Evolutionary conservation across 2,329 filamentous ascomycete genomes (phyloP), one percentile per base, ranked within the genome.

Genomic region (Beauveria scarabaeidicola): DNA sequence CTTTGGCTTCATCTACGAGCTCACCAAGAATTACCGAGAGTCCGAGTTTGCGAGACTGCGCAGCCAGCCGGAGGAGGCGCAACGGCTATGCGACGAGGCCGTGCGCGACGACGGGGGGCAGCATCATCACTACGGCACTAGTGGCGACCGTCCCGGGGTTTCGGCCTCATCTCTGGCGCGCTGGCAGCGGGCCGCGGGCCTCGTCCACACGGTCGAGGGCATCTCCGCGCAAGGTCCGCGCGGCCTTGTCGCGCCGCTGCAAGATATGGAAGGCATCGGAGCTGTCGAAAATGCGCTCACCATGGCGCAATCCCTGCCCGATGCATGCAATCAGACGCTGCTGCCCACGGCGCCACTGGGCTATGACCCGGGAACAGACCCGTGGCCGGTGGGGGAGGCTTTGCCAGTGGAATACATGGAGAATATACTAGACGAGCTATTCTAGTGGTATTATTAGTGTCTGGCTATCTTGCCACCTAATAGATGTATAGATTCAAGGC

Each of bases 131-230:
- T 5, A 41, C 23, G 6, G 41, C 29, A 43, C 36, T 36, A 27
- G 21, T n/a, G 48, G 36, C 41, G 43, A 50, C 38, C 57, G 40
- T n/a, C 13, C 57, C 57, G 57, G 57, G 11, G 48, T 59, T 59
- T 59, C 57, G 57, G 50, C 57, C 40, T 59, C 41, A 59, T 50
- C 57, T 59, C 50, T 59, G 25, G 48, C 36, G 48, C 57, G 44
- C 7, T 59, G 57, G 57, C 48, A 41, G 29, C 40, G 40, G 21
- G 40, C 40, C 3, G 50, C 50, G 38, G 57, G 57, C 3, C 48
- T 58, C 7, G 29, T n/a, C 29, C 8, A 5, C 43, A n/a, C 43
- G n/a, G 19, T 46, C 47, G 47, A 32, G 10, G 32, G 50, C 21
- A n/a, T 32, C 17, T 46, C 47, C n/a, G 55, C 23, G 21, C 23